phyloP scores from a whole-genome alignment of 2,329 filamentous ascomycete species.

The Calonectria crousiana region DNA sequence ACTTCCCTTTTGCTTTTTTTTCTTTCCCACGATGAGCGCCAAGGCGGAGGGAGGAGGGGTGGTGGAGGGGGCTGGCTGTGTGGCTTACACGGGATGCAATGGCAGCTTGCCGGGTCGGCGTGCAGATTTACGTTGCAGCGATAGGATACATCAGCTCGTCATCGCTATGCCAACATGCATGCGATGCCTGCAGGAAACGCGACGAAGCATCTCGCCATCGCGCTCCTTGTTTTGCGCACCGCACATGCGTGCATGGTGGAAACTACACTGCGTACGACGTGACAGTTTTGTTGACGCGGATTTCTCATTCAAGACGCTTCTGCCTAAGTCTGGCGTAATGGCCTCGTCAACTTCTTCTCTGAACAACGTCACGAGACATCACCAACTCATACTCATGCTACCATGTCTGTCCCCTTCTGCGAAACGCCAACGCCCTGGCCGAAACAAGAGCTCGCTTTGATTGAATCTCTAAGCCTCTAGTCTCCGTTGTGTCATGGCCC shows the following conservation, averaged over 20 bases:
- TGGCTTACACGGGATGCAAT: constrained; percentile 1
- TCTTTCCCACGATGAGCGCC: neutral
- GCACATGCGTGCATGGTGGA: neutral
- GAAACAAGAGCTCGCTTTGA: constrained; percentile 31
- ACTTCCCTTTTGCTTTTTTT: too few species aligned
- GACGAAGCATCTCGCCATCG: neutral
- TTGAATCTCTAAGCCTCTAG: constrained; percentile 40
- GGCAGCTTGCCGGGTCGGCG: neutral
- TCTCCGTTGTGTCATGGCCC: constrained; percentile 26
- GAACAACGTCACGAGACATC: constrained; percentile 15
- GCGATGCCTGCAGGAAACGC: neutral
- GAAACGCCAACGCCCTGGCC: neutral
- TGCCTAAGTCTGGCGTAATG: neutral
- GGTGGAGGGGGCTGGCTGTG: neutral
- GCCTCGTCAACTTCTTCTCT: neutral
- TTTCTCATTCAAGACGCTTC: neutral
- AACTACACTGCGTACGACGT: neutral
- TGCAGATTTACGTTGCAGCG: constrained; percentile 8
- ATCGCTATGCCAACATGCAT: constrained; percentile 14
- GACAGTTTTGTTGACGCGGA: constrained; percentile 7
- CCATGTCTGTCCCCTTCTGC: neutral
- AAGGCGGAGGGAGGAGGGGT: neutral
- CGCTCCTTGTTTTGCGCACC: neutral
- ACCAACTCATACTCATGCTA: constrained; percentile 16
- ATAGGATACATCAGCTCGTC: neutral